phyloP scores from a whole-genome alignment of 345 rosid species.

The Salix exigua region DNA sequence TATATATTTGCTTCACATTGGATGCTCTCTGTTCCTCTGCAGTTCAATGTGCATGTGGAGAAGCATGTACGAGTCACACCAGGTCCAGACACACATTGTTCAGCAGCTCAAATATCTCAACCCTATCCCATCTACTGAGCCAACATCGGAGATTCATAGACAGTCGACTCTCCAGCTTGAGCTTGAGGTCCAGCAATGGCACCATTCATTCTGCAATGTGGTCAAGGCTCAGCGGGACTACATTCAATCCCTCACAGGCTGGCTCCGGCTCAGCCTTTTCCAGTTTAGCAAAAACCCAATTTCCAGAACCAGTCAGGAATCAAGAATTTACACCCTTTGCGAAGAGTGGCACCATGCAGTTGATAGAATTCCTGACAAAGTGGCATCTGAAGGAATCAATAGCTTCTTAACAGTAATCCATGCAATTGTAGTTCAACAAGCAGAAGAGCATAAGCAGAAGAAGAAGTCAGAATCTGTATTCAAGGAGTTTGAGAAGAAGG shows the following conservation, averaged over 20 bases:
- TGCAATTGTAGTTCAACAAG: conserved; percentile 83
- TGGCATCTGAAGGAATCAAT: conserved; percentile 94
- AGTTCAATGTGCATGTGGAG: conserved; percentile 99
- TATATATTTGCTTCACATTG: neutral
- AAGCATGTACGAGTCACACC: conserved; percentile 97
- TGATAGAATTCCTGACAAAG: conserved; percentile 88
- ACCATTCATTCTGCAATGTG: conserved; percentile 73
- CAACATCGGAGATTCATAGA: conserved; percentile 87
- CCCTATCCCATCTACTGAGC: conserved; percentile 75
- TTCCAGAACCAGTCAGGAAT: conserved; percentile 44
- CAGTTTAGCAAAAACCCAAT: conserved; percentile 73
- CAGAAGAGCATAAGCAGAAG: conserved; percentile 80
- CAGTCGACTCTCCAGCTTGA: conserved; percentile 89
- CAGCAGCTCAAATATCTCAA: conserved; percentile 92
- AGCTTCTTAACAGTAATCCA: conserved; percentile 76
- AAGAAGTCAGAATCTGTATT: conserved; percentile 63
- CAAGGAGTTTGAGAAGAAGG: conserved; percentile 69
- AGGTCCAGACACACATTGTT: conserved; percentile 92
- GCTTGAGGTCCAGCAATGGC: conserved; percentile 93
- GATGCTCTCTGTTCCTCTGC: conserved; percentile 4
- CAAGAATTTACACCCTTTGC: conserved; percentile 73
- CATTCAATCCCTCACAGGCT: conserved; percentile 78
- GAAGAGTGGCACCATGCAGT: conserved; percentile 89
- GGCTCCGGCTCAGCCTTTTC: conserved; percentile 91
- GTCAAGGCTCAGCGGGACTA: conserved; percentile 81